Evolutionary conservation across 1,139 yeast species (phyloP).

Genomic region (Groenewaldozyma auringiensis): DNA sequence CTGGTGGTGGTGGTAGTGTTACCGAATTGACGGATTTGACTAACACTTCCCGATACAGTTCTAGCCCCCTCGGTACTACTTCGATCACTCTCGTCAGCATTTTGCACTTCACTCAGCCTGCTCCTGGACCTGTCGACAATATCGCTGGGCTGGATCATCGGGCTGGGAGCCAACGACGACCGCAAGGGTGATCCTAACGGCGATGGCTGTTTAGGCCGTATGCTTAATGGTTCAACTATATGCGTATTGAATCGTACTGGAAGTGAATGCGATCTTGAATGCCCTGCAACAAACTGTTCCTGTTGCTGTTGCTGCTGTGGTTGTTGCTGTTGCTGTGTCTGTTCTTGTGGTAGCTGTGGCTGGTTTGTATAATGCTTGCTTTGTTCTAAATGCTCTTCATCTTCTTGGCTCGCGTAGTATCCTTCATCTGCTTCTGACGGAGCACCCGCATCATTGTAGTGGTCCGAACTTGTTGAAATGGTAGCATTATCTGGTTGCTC

Average conservation of each 20-base stretch:
- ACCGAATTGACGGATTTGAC: no score
- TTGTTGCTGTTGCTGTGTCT: neutral
- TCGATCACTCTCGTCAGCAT: neutral
- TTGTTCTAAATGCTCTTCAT: neutral
- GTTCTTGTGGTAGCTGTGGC: neutral
- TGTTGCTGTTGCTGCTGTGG: neutral
- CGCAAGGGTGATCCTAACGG: neutral
- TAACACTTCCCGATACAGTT: neutral
- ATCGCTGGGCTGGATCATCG: slow-evolving; percentile 1
- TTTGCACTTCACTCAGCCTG: neutral
- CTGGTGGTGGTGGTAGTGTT: neutral
- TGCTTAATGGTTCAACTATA: neutral
- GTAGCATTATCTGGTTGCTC: neutral
- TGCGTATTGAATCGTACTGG: neutral
- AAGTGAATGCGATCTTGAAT: neutral
- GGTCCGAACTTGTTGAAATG: slow-evolving; percentile 4
- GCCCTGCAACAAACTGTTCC: neutral
- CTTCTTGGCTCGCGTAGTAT: neutral
- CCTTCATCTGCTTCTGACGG: neutral
- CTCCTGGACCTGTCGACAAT: neutral
- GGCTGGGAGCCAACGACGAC: slow-evolving; percentile 1
- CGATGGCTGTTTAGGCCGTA: neutral
- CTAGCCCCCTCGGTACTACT: neutral
- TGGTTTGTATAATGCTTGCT: neutral
- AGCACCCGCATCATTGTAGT: neutral